phyloP scores from a whole-genome alignment of 2,329 filamentous ascomycete species.

The Mollisiaceae sp. region DNA sequence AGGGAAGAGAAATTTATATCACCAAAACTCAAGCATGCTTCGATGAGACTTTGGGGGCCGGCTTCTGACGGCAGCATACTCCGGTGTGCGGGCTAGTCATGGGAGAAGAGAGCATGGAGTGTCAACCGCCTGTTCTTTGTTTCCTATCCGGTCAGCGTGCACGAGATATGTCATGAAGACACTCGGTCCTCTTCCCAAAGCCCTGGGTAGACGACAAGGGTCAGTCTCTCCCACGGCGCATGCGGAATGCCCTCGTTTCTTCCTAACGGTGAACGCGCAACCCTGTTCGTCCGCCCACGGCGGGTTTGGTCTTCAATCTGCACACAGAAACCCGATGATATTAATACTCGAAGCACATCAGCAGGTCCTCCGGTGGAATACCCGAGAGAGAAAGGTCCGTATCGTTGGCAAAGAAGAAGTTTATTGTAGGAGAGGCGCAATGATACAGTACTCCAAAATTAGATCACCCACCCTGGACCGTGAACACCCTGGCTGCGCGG shows the following conservation, averaged over 20 bases:
- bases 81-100: background rate
- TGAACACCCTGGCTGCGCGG: background rate
- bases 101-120: background rate
- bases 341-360: constrained; percentile 6
- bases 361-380: background rate
- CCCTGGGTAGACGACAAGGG: background rate
- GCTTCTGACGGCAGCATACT: background rate
- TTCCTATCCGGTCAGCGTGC: background rate
- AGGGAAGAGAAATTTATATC: background rate
- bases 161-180: background rate
- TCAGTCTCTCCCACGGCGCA: background rate
- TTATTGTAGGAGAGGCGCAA: background rate
- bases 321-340: background rate
- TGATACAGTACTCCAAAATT: constrained; percentile 1
- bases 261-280: background rate
- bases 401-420: background rate
- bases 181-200: background rate
- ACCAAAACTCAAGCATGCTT: background rate
- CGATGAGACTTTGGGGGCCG: background rate
- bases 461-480: background rate
- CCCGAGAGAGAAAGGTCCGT: background rate
- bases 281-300: background rate
- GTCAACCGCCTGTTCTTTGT: background rate
- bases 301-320: background rate
- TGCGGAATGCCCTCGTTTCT: background rate